phyloP scores from a whole-genome alignment of 352 stramenopile species.

The Poterioochromonas sp. region DNA sequence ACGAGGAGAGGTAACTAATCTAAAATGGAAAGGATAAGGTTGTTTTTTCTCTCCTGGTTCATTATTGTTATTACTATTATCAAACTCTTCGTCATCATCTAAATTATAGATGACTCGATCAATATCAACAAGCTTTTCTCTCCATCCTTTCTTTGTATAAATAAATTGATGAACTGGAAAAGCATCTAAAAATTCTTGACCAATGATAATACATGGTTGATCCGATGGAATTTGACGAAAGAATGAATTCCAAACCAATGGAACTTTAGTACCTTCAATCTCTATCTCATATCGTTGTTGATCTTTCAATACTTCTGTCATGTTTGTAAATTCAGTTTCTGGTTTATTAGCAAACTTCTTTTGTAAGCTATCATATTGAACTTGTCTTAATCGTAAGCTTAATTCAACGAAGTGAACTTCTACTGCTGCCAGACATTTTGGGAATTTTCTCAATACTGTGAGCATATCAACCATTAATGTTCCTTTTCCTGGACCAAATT shows the following conservation, averaged over 20 bases:
- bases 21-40: not conserved
- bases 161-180: conserved; percentile 79
- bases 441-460: conserved; percentile 63
- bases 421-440: conserved; percentile 62
- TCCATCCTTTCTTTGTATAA: conserved; percentile 25
- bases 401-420: conserved; percentile 74
- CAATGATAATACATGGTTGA: not conserved
- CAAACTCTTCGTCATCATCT: not conserved
- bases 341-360: not conserved
- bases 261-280: not conserved
- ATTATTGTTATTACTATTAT: not conserved
- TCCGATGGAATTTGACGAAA: not conserved
- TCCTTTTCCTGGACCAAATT: conserved; percentile 57
- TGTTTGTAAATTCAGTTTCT: not conserved
- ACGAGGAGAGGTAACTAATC: not conserved
- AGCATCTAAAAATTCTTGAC: conserved; percentile 74
- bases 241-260: not conserved
- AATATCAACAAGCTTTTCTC: conserved; percentile 36
- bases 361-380: not conserved
- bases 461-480: conserved; percentile 77
- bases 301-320: not conserved
- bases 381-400: conserved; percentile 49
- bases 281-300: not conserved
- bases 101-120: not conserved
- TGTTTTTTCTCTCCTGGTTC: not conserved